These are phyloP conservation scores for Heracleum sosnowskyi DNA, from an alignment of 129 eudicot genomes.

Conservation along the genomic window DNA sequence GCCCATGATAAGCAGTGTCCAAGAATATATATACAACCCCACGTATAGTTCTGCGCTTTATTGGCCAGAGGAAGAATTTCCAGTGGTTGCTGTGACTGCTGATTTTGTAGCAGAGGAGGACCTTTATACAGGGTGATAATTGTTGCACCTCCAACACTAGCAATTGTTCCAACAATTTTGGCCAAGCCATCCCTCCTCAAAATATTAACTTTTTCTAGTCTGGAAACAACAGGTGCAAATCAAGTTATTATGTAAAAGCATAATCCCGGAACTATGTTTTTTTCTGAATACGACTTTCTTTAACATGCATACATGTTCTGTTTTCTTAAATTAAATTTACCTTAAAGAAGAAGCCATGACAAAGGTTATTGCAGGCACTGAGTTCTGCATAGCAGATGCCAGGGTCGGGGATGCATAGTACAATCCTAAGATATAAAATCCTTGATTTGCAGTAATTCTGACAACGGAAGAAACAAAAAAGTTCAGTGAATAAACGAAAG, in stretches of 20 bases:
- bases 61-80: slow-evolving; percentile 11
- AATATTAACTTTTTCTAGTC: slow-evolving; percentile 55
- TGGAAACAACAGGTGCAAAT: slow-evolving; percentile 14
- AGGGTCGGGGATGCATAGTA: slow-evolving; percentile 86
- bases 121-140: slow-evolving; percentile 78
- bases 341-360: slow-evolving; percentile 75
- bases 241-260: not conserved
- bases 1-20: slow-evolving; percentile 94
- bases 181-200: slow-evolving; percentile 64
- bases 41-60: slow-evolving; percentile 53
- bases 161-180: slow-evolving; percentile 67
- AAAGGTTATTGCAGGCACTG: slow-evolving; percentile 89
- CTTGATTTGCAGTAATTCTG: slow-evolving; percentile 96
- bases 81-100: slow-evolving; percentile 12
- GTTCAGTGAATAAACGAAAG: not conserved
- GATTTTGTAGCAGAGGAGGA: slow-evolving; percentile 43
- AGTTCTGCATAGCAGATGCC: slow-evolving; percentile 91
- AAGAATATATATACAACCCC: slow-evolving; percentile 74
- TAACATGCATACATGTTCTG: not conserved
- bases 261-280: not conserved
- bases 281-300: not conserved
- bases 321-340: slow-evolving; percentile 14
- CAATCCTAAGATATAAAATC: slow-evolving; percentile 75
- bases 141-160: slow-evolving; percentile 81
- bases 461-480: not conserved